Evolutionary conservation across 352 stramenopile species (phyloP).

Genomic region (Peronospora farinosa): DNA sequence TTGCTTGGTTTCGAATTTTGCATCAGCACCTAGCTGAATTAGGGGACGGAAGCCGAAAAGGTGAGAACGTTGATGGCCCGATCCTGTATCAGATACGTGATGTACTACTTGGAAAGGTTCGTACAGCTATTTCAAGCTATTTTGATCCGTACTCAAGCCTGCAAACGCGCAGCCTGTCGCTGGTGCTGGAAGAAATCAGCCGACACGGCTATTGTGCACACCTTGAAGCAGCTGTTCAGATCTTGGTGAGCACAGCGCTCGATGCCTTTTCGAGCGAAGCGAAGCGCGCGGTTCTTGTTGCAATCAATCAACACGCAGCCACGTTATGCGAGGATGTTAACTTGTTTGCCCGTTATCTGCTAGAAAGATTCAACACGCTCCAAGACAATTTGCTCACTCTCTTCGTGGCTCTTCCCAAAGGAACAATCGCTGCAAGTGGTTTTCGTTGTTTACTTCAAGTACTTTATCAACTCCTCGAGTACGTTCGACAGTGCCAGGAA

Average conservation of each 20-base stretch:
- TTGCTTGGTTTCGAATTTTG: conserved; percentile 51
- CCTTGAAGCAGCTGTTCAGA: conserved; percentile 26
- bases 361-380: conserved; percentile 48
- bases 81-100: conserved; percentile 43
- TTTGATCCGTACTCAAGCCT: conserved; percentile 58
- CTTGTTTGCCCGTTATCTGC: conserved; percentile 34
- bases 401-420: conserved; percentile 47
- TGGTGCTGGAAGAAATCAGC: conserved; percentile 48
- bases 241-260: conserved; percentile 27
- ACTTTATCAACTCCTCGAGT: conserved; percentile 58
- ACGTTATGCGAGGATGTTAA: conserved; percentile 5
- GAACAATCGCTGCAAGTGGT: conserved; percentile 16
- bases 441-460: conserved; percentile 60
- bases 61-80: conserved; percentile 19
- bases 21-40: conserved; percentile 26
- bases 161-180: conserved; percentile 44
- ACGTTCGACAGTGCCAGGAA: conserved; percentile 39
- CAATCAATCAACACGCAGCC: conserved; percentile 22
- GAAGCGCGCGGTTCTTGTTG: conserved; percentile 41
- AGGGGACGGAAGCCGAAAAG: neutral
- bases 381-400: conserved; percentile 61
- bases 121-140: conserved; percentile 29
- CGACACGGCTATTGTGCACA: conserved; percentile 22
- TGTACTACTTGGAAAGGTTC: conserved; percentile 43
- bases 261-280: conserved; percentile 30